phyloP scores from a whole-genome alignment of 148 eudicot genomes.

The Arbutus unedo region DNA sequence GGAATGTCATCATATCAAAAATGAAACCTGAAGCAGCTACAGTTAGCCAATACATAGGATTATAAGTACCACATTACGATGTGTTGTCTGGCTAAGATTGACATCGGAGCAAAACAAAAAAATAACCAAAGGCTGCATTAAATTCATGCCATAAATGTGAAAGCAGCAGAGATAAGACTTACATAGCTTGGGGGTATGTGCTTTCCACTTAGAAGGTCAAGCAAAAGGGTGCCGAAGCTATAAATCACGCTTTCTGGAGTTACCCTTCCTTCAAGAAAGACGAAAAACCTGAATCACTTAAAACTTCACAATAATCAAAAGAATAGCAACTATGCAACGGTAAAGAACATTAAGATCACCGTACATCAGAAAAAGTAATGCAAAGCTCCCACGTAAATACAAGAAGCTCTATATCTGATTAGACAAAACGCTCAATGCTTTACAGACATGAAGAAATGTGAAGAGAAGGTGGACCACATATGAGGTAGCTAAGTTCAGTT shows the following conservation, averaged over 20 bases:
- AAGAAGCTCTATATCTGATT: background rate
- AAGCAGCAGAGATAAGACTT: conserved; percentile 21
- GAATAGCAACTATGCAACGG: background rate
- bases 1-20: conserved; percentile 7
- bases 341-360: conserved; percentile 6
- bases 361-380: conserved; percentile 1
- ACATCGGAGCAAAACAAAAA: background rate
- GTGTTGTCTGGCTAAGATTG: conserved; percentile 5
- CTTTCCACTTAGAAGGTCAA: conserved; percentile 92
- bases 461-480: conserved; percentile 1
- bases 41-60: background rate
- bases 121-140: background rate
- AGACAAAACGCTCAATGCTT: conserved; percentile 1
- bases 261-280: conserved; percentile 63
- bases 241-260: conserved; percentile 95
- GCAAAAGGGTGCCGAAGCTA: conserved; percentile 94
- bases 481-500: background rate
- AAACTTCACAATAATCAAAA: background rate
- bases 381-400: background rate
- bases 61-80: background rate
- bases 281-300: conserved; percentile 1
- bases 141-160: background rate
- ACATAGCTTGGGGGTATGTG: conserved; percentile 88
- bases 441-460: background rate
- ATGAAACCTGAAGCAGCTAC: background rate